phyloP scores from a whole-genome alignment of 257 asterid species.

The Nemophila menziesii region DNA sequence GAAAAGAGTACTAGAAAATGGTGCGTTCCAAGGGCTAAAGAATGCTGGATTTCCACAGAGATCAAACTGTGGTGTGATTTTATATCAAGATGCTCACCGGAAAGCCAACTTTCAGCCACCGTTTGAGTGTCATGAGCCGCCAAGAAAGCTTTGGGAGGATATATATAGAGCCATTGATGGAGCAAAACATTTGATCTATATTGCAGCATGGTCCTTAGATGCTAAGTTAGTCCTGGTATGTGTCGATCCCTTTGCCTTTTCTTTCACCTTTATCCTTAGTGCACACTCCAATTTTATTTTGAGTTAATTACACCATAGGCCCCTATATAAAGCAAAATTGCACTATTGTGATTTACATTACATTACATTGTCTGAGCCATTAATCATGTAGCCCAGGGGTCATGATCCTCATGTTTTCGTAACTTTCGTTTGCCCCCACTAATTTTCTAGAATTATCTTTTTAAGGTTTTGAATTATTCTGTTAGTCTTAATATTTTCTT shows the following conservation, averaged over 20 bases:
- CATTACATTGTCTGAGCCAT: too few relatives aligned
- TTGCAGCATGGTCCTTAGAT: slow-evolving; percentile 84
- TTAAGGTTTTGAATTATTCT: too few relatives aligned
- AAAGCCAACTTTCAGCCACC: slow-evolving; percentile 43
- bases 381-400: too few relatives aligned
- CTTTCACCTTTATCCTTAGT: neutral
- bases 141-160: slow-evolving; percentile 73
- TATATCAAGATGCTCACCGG: slow-evolving; percentile 88
- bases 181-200: slow-evolving; percentile 70
- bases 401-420: too few relatives aligned
- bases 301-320: too few relatives aligned
- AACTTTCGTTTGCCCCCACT: too few relatives aligned
- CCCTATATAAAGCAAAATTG: too few relatives aligned
- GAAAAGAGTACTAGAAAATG: slow-evolving; percentile 38
- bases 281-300: neutral
- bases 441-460: too few relatives aligned
- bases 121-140: slow-evolving; percentile 22
- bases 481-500: too few relatives aligned
- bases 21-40: slow-evolving; percentile 49
- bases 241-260: neutral
- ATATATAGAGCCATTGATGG: slow-evolving; percentile 61
- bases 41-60: slow-evolving; percentile 60
- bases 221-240: slow-evolving; percentile 52
- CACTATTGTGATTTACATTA: too few relatives aligned
- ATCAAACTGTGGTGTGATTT: slow-evolving; percentile 41